Base-by-base conservation (phyloP, 805 yeast species). In the Starmerella sirachaensis region DNA sequence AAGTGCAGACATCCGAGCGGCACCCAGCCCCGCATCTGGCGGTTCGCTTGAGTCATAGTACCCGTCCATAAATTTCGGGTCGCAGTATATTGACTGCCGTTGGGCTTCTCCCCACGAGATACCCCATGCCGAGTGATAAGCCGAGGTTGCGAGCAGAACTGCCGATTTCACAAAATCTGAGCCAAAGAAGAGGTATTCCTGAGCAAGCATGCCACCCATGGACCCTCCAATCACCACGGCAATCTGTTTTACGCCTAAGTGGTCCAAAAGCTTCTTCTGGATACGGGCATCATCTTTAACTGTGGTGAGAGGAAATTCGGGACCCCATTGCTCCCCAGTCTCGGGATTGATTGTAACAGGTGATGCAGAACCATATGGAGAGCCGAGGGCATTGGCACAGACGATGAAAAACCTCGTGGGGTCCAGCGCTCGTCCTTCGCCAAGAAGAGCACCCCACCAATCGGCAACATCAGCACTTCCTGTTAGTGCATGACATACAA, bases 21-120 rank as follows among this genome's bases (percentile, higher is more conserved):
- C 98, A 18, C 94, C 80, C 17, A 91, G 62, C 0, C 98, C 98
- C 8, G 76, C 69, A 18, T 64, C 65, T 3, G 98, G 98, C 4
- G 85, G 93, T 39, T 78, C 83, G n/a, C 70, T 69, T 22, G 70
- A 63, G 10, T 74, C 62, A 55, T 83, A 88, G 59, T 82, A 85
- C 1, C 98, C 98, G 53, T 86, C 95, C 39, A 72, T 68, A 57
- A 85, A 91, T 54, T 80, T 79, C 8, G 97, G 97, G 57, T 91
- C 98, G 10, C 94, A 78, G 60, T 86, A 91, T 20, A 91, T 84
- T 46, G 94, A 76, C 57, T 91, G 98, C 51, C 98, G 71, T 61
- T 91, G 98, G 2, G 98, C 93, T 56, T 91, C 98, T 38, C 93
- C 88, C 98, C 98, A 91, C 4, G 94, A 82, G 28, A 91, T 91